Base-by-base conservation (phyloP, 306 rosid genomes). In the Rubus idaeus region DNA sequence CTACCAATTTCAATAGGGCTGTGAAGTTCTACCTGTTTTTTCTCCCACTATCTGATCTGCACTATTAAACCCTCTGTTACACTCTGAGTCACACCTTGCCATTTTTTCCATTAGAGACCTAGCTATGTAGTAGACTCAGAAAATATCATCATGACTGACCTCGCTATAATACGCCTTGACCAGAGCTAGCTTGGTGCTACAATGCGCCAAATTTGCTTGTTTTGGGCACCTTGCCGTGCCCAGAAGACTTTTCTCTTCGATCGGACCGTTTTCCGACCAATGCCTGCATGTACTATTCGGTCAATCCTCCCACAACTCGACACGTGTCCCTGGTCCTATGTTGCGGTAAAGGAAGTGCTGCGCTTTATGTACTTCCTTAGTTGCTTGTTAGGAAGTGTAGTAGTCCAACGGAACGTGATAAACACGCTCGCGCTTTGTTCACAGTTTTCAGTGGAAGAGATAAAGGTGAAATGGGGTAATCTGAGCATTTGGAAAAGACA, bases 241-340 rank as follows among this genome's bases (percentile, higher is more conserved):
- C 20, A 20, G 11, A 11, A 14, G 74, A 51, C 20, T 11, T 4
- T 8, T 39, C 17, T 42, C 69, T 56, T 74, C 23, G 35, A 30
- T 30, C 35, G 16, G 35, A 30, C 1, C 35, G 16, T 5, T 72
- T 63, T 87, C 88, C 79, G 78, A 81, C 86, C 86, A 76, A 74
- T 39, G 45, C 21, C 84, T 62, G 80, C 65, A 40, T 1, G 58
- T 5, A 49, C 53, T 70, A 57, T 46, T 26, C 57, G 60, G 66
- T 64, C 83, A 74, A 60, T 65, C 40, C 21, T 37, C 39, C 18
- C 60, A 14, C 30, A 21, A 40, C 55, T 55, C 75, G 84, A 73
- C 83, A 84, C 79, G 77, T 78, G 86, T 78, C 87, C 50, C 52
- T 0, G 42, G 77, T 60, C 71, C 74, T 64, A 69, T 69, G 65